Percentiles rank a stretch among this genome's conserved stretches.
Evolutionary conservation across 495 filamentous ascomycete genomes (phyloP).

Genomic region (Aspergillus egyptiacus): DNA sequence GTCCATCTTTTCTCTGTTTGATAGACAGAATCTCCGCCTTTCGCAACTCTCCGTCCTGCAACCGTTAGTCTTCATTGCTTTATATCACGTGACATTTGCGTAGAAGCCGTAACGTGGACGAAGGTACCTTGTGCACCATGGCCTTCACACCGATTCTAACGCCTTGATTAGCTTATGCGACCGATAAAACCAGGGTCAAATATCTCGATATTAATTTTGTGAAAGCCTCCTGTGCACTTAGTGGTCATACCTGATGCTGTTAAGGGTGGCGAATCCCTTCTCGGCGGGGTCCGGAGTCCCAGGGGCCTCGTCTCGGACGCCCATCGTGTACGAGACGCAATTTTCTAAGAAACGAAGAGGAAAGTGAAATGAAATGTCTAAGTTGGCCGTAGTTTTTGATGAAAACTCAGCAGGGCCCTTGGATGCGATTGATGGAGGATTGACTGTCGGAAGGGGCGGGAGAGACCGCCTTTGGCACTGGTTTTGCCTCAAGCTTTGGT

Average conservation of each 20-base stretch:
- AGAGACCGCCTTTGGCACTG: conserved; percentile 20
- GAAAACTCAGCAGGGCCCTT: conserved; percentile 19
- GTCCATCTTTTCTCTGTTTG: conserved; percentile 72
- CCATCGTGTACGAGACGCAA: conserved; percentile 31
- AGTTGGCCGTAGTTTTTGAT: conserved; percentile 22
- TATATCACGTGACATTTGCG: conserved; percentile 37
- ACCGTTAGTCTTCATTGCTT: conserved; percentile 13
- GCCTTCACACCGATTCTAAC: conserved; percentile 67
- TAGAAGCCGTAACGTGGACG: conserved; percentile 13
- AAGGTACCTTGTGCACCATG: conserved; percentile 61
- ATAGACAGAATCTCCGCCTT: conserved; percentile 93
- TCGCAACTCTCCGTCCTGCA: conserved; percentile 72
- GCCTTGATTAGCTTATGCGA: conserved; percentile 38
- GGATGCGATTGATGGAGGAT: conserved; percentile 20
- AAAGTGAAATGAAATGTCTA: conserved; percentile 24
- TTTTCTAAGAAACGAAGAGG: background rate
- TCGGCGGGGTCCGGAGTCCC: conserved; percentile 59
- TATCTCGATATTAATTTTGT: background rate
- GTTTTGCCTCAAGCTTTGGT: conserved; percentile 7
- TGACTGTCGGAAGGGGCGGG: conserved; percentile 13
- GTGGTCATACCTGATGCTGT: conserved; percentile 67
- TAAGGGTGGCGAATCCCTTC: conserved; percentile 72
- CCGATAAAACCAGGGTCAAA: conserved; percentile 32
- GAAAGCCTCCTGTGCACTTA: too few species aligned
- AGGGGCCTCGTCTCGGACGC: conserved; percentile 44